A percentile compares a stretch with the other conserved stretches of the same genome.
phyloP scores from a whole-genome alignment of 2,329 filamentous ascomycete genomes.

The Fonsecaea pedrosoi region DNA sequence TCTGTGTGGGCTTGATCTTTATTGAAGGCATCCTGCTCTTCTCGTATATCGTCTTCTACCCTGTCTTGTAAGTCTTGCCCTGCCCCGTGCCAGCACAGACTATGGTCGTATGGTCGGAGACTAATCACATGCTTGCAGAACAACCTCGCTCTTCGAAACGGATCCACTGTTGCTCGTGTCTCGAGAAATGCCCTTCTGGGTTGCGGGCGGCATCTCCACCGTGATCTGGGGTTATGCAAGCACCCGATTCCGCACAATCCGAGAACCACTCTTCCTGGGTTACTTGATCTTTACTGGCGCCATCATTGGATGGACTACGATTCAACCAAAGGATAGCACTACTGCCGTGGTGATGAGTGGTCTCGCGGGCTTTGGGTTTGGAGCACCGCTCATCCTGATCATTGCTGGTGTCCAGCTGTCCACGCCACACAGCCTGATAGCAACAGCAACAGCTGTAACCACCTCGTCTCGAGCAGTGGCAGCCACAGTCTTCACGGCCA shows the following conservation, averaged over 20 bases:
- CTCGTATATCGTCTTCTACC: slow-evolving; percentile 37
- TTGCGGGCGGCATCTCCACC: slow-evolving; percentile 27
- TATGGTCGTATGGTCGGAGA: no score
- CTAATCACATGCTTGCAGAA: slow-evolving; percentile 14
- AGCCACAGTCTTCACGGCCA: slow-evolving; percentile 36
- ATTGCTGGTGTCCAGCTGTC: slow-evolving; percentile 35
- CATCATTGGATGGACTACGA: slow-evolving; percentile 30
- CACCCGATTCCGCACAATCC: slow-evolving; percentile 35
- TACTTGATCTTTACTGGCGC: slow-evolving; percentile 35
- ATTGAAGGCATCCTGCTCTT: slow-evolving; percentile 37
- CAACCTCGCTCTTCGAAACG: slow-evolving; percentile 28
- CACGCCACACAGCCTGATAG: slow-evolving; percentile 35
- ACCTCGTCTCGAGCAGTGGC: slow-evolving; percentile 35
- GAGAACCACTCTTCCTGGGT: slow-evolving; percentile 32
- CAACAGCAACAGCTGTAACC: slow-evolving; percentile 35
- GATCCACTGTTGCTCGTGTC: slow-evolving; percentile 30
- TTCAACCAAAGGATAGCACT: slow-evolving; percentile 26
- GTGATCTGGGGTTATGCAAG: slow-evolving; percentile 31
- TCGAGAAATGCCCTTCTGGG: slow-evolving; percentile 33
- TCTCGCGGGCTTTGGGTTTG: slow-evolving; percentile 34
- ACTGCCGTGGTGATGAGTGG: slow-evolving; percentile 22
- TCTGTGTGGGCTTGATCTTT: slow-evolving; percentile 35
- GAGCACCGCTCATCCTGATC: slow-evolving; percentile 35
- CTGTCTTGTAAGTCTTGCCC: slow-evolving; percentile 32
- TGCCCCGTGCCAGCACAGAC: neutral